Conservation (phyloP, 805 yeast species). For the Kluyveromyces aestuarii region DNA sequence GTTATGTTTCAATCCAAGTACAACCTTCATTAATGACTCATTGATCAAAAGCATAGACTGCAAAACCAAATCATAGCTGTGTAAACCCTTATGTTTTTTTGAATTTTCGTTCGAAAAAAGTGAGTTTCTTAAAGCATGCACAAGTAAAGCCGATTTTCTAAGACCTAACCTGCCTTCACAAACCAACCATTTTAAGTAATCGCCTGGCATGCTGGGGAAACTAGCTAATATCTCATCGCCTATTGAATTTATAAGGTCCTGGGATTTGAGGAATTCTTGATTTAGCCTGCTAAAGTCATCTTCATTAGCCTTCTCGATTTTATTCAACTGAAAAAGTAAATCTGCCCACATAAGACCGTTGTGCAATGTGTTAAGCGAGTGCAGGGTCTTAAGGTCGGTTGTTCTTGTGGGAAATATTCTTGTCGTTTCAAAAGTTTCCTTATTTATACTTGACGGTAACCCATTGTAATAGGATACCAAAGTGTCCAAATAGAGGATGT, state of each 20-base stretch:
- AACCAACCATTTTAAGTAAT: background rate
- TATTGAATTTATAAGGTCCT: background rate
- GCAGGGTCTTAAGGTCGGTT: background rate
- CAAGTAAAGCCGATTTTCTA: conserved; percentile 1
- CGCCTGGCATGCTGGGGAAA: background rate
- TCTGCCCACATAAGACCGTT: background rate
- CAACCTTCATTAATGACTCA: background rate
- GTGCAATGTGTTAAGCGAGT: background rate
- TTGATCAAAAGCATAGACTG: background rate
- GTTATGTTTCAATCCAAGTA: background rate
- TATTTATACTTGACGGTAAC: background rate
- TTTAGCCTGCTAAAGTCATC: background rate
- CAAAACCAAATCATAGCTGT: background rate
- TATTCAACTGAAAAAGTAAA: background rate
- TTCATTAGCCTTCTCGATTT: background rate
- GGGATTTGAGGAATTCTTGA: background rate
- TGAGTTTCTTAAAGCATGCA: background rate
- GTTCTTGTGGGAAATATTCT: background rate
- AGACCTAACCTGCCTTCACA: background rate
- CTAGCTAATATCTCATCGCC: background rate
- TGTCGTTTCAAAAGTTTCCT: background rate
- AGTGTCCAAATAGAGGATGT: background rate
- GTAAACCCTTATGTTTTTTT: background rate
- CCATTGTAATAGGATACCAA: background rate
- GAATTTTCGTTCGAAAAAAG: background rate